Conservation (phyloP, 192 early-diverging fungal species). For the Jimgerdemannia flammicorona region DNA sequence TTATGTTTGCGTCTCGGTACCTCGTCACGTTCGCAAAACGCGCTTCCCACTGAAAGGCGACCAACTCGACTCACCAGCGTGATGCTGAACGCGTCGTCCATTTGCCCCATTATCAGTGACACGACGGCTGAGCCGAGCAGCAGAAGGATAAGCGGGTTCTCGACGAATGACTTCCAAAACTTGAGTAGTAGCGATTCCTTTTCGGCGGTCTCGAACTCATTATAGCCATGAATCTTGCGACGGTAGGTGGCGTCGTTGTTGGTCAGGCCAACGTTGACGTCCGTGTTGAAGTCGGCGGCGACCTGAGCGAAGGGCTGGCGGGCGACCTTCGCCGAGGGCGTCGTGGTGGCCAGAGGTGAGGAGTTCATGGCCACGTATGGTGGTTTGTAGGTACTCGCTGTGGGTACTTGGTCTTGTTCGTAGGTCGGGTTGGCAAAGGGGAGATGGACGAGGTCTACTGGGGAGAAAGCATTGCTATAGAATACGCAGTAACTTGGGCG, state of each 20-base stretch:
- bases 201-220: slow-evolving; percentile 66
- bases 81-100: slow-evolving; percentile 83
- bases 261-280: slow-evolving; percentile 36
- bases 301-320: slow-evolving; percentile 44
- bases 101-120: slow-evolving; percentile 70
- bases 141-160: slow-evolving; percentile 81
- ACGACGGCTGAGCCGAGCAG: slow-evolving; percentile 70
- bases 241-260: slow-evolving; percentile 35
- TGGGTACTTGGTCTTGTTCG: not conserved
- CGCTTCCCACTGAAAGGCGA: not conserved
- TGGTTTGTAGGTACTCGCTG: not conserved
- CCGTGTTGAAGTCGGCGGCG: slow-evolving; percentile 37
- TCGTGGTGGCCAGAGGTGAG: slow-evolving; percentile 13
- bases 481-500: not conserved
- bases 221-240: slow-evolving; percentile 49
- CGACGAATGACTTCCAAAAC: slow-evolving; percentile 77
- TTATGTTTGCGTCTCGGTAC: not conserved
- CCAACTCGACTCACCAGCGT: slow-evolving; percentile 50
- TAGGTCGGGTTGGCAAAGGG: not conserved
- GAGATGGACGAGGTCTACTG: not conserved
- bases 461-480: not conserved
- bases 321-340: slow-evolving; percentile 50
- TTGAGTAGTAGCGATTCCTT: slow-evolving; percentile 64
- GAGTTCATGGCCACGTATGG: not conserved
- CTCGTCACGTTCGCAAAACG: not conserved